Conservation (phyloP, 208 protist genomes). For the Crithidia acanthocephali region DNA sequence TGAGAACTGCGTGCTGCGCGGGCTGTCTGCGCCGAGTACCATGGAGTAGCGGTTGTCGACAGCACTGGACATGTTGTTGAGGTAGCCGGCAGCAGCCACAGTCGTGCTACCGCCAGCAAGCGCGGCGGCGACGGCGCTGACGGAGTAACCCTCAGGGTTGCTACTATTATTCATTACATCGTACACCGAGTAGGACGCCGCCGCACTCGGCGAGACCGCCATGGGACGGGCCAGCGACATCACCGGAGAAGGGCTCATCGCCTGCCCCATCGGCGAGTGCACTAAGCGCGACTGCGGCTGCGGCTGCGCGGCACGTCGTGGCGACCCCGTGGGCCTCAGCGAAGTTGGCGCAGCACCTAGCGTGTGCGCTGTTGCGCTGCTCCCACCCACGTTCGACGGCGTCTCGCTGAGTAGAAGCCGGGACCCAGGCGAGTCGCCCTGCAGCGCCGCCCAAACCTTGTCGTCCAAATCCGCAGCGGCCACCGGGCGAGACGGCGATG, state of each 20-base stretch:
- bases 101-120: too few species aligned
- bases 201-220: not conserved
- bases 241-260: slow-evolving; percentile 1
- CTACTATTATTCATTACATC: not conserved
- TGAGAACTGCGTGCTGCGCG: not conserved
- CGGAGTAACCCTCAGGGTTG: too few species aligned
- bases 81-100: too few species aligned
- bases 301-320: not conserved
- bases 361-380: not conserved
- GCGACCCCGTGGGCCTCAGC: not conserved
- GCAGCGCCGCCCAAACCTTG: not conserved
- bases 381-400: not conserved
- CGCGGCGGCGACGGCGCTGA: too few species aligned
- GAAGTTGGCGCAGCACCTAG: not conserved
- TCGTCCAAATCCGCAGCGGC: slow-evolving; percentile 3
- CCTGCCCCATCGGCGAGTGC: not conserved
- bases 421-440: not conserved
- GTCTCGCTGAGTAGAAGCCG: not conserved
- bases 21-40: slow-evolving; percentile 11
- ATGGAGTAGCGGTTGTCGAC: slow-evolving; percentile 16
- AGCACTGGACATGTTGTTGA: not conserved
- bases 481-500: not conserved
- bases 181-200: not conserved
- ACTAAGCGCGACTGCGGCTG: not conserved
- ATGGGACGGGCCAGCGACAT: slow-evolving; percentile 11